Percentiles rank a stretch among this genome's conserved stretches.
These are phyloP conservation scores for Citrus hindsii DNA, from an alignment of 345 rosid species.

Conservation along the genomic window DNA sequence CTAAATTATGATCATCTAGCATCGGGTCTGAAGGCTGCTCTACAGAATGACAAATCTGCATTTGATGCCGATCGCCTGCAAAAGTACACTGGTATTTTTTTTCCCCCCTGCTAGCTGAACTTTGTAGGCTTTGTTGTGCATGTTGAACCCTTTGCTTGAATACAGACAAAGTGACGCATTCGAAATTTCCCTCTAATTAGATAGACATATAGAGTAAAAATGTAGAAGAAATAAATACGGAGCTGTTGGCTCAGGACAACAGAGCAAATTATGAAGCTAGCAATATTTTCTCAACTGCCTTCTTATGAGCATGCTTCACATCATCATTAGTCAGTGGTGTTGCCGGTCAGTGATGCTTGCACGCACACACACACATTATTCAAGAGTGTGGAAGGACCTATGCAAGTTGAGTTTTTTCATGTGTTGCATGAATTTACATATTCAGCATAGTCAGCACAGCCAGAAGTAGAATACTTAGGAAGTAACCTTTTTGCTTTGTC, in stretches of 20 bases:
- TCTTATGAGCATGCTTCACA: background rate
- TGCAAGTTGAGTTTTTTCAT: background rate
- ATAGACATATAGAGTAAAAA: background rate
- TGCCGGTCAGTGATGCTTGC: background rate
- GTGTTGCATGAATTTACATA: background rate
- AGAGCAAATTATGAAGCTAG: background rate
- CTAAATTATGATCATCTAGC: constrained; percentile 63
- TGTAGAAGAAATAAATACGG: background rate
- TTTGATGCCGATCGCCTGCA: constrained; percentile 75
- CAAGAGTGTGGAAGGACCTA: background rate
- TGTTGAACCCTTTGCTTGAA: background rate
- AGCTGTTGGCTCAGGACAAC: background rate
- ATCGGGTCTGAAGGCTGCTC: constrained; percentile 61
- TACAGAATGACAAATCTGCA: constrained; percentile 57
- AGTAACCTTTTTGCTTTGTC: background rate
- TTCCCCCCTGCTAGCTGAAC: background rate
- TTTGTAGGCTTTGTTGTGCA: background rate
- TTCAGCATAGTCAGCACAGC: background rate
- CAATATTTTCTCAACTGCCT: background rate
- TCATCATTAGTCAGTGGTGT: background rate
- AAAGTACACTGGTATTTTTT: constrained; percentile 49
- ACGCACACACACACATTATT: background rate
- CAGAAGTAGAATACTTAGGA: background rate
- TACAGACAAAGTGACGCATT: background rate
- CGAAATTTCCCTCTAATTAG: background rate